Evolutionary conservation across 306 rosid genomes (phyloP).

Genomic region (Hippophae tibetana): DNA sequence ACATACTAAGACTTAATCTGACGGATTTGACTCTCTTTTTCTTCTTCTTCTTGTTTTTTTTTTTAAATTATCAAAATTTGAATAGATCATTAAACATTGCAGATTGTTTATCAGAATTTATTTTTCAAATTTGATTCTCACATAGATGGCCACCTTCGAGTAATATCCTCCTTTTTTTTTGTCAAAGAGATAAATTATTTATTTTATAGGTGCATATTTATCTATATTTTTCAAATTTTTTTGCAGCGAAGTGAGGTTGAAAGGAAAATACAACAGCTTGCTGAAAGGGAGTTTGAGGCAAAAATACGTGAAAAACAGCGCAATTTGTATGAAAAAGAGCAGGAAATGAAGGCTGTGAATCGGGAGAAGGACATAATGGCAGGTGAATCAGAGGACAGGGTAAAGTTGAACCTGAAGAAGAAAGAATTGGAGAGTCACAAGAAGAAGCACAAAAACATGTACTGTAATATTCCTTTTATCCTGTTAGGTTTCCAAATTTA

Average conservation of each 20-base stretch:
- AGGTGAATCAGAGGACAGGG: conserved; percentile 67
- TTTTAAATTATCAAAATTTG: too few species aligned
- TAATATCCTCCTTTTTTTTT: too few species aligned
- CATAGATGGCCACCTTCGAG: too few species aligned
- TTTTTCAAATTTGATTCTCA: too few species aligned
- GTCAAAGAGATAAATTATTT: too few species aligned
- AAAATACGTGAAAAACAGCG: conserved; percentile 48
- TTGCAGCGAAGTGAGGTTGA: conserved; percentile 62
- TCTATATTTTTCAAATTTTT: conserved; percentile 16
- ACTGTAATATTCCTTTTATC: conserved; percentile 14
- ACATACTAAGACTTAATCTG: too few species aligned
- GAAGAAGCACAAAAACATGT: conserved; percentile 70
- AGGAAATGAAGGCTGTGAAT: conserved; percentile 48
- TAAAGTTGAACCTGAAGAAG: conserved; percentile 48
- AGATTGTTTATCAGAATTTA: too few species aligned
- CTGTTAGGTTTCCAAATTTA: conserved; percentile 3
- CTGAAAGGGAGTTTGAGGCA: conserved; percentile 65
- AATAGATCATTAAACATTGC: too few species aligned
- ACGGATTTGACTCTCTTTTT: too few species aligned
- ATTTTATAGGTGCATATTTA: too few species aligned
- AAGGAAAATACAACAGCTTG: conserved; percentile 56
- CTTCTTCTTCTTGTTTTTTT: too few species aligned
- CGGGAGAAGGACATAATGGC: conserved; percentile 57
- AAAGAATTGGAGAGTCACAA: conserved; percentile 50
- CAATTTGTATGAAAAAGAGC: conserved; percentile 49